Evolutionary conservation across 2,329 filamentous ascomycete species (phyloP), one percentile per base, ranked within the genome.

Genomic region (Colletotrichum australisinense): DNA sequence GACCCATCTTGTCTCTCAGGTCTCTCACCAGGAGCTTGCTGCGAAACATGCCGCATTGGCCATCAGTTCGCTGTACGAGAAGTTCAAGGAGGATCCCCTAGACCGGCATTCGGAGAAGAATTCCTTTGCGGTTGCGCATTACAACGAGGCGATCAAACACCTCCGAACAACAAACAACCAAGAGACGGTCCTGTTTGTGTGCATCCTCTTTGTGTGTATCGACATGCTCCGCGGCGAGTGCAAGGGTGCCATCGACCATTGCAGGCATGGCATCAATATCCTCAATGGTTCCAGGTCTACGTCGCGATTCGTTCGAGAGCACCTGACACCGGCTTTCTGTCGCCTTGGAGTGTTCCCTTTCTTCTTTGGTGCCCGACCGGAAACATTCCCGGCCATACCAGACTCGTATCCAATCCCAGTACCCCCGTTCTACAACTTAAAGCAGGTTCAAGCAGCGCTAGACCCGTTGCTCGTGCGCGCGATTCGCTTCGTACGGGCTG

Each of bases 121-220:
- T 8, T 76, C 76, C 5, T 81, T 84, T 38, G 82, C 82, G 9
- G 76, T 86, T 0, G 69, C 69, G 8, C 84, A 86, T 67, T 86
- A 86, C 72, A 86, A 85, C 69, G 76, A 79, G 0, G 84, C 85
- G 1, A 83, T 86, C 28, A 76, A 78, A 38, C 75, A 80, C 19
- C 75, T 85, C 0, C 77, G 81, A 11, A 72, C 77, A 1, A 77
- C 78, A 2, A 57, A 67, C 76, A 56, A 81, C 28, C 77, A 83
- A 19, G 81, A 83, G 38, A 76, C 81, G 0, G 81, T 86, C 3
- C 75, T 86, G 3, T 70, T 85, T 0, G 80, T 84, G 0, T 86
- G 84, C 69, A 72, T 85, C 2, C 76, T 86, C 19, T 86, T 87
- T 69, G 79, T 84, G 46, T 86, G 84, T 73, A 83, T 86, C 66